phyloP scores from a whole-genome alignment of 495 filamentous ascomycete species.

The Aspergillus campestris region DNA sequence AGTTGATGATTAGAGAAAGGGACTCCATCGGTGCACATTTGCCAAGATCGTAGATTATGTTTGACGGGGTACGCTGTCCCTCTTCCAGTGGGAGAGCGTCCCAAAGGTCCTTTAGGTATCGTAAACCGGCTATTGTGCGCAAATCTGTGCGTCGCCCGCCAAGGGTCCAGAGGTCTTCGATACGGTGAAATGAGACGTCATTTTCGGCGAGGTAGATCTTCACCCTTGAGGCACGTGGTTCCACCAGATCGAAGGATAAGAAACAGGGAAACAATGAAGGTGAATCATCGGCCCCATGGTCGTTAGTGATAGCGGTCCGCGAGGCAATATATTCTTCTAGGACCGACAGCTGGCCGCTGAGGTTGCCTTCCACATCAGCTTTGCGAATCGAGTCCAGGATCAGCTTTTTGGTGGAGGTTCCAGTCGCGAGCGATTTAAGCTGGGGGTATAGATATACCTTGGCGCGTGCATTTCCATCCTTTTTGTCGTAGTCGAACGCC shows the following conservation, averaged over 20 bases:
- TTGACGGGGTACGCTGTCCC: too few relatives aligned
- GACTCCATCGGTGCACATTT: too few relatives aligned
- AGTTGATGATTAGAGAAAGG: too few relatives aligned
- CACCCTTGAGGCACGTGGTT: conserved; percentile 3
- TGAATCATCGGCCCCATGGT: too few relatives aligned
- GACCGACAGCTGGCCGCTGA: not conserved
- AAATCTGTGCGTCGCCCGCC: conserved; percentile 1
- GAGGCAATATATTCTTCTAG: conserved; percentile 5
- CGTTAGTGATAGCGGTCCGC: conserved; percentile 1
- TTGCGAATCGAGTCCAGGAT: not conserved
- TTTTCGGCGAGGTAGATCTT: conserved; percentile 10
- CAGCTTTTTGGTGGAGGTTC: conserved; percentile 2
- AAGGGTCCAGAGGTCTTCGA: conserved; percentile 10
- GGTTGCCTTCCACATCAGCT: not conserved
- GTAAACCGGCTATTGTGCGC: not conserved
- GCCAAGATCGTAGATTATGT: too few relatives aligned
- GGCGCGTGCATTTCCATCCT: not conserved
- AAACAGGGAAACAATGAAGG: not conserved
- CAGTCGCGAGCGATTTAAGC: conserved; percentile 1
- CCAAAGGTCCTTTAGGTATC: conserved; percentile 7
- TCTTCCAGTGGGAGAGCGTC: not conserved
- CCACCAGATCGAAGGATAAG: conserved; percentile 11
- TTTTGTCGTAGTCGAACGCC: conserved; percentile 3
- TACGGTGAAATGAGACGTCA: not conserved
- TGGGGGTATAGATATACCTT: conserved; percentile 9